These are phyloP conservation scores for Knufia fluminis DNA, from an alignment of 2,329 filamentous ascomycete genomes.

Conservation along the genomic window DNA sequence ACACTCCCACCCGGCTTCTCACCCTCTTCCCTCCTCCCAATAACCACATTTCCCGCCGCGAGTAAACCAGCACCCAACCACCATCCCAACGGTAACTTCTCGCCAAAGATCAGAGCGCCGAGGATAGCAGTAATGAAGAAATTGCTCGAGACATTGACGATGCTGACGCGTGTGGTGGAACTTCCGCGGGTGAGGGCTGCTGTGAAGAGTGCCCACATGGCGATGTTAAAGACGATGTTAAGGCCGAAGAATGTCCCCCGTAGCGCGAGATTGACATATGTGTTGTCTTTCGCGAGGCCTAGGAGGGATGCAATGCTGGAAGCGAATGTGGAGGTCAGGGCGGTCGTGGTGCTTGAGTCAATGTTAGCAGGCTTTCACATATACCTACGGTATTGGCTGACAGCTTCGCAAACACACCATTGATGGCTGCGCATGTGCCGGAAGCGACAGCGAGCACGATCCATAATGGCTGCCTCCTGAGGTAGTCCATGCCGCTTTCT, in stretches of 20 bases:
- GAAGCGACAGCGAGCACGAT: constrained; percentile 51
- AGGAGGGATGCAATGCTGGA: constrained; percentile 38
- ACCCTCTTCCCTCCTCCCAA: constrained; percentile 46
- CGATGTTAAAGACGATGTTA: constrained; percentile 53
- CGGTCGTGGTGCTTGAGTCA: constrained; percentile 48
- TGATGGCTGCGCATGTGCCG: constrained; percentile 54
- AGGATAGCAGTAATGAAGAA: constrained; percentile 54
- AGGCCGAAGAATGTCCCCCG: constrained; percentile 48
- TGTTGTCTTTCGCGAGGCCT: constrained; percentile 35
- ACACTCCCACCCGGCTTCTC: constrained; percentile 14
- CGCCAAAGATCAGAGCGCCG: constrained; percentile 49
- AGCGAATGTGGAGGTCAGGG: constrained; percentile 47
- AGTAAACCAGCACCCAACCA: constrained; percentile 53
- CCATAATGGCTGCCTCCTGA: constrained; percentile 29
- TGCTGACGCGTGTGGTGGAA: constrained; percentile 53
- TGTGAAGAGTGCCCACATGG: constrained; percentile 59
- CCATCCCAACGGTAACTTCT: constrained; percentile 49
- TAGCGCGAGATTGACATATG: constrained; percentile 38
- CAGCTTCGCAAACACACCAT: constrained; percentile 60
- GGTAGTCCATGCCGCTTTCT: not conserved
- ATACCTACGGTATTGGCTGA: constrained; percentile 26
- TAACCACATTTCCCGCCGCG: constrained; percentile 53
- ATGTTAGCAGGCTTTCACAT: not conserved
- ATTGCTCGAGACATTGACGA: constrained; percentile 56
- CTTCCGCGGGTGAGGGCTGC: constrained; percentile 50